Conservation (phyloP, 495 filamentous ascomycete species). For the Penicillium daleae region DNA sequence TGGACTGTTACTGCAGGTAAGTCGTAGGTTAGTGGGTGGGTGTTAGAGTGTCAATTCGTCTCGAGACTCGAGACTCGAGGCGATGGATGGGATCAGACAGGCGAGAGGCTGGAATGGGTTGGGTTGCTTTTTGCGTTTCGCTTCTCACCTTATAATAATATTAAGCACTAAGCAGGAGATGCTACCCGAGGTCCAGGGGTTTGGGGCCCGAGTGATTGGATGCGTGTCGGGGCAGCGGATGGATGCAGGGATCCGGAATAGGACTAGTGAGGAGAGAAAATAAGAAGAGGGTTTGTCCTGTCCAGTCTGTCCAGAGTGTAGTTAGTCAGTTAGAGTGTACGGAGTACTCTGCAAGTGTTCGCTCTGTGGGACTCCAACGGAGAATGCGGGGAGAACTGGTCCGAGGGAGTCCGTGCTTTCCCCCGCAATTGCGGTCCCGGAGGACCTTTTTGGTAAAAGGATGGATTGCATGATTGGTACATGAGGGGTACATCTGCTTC, state of each 20-base stretch:
- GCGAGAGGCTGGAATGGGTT: background rate
- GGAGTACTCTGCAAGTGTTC: background rate
- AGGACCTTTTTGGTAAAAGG: too few relatives aligned
- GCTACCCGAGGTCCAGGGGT: conserved; percentile 15
- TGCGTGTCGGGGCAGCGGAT: background rate
- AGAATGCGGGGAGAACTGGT: conserved; percentile 17
- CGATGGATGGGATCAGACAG: background rate
- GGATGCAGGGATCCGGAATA: background rate
- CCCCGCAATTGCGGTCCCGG: conserved; percentile 19
- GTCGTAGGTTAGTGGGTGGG: background rate
- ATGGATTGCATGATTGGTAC: too few relatives aligned
- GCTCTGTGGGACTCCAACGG: too few relatives aligned
- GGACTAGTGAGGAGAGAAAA: too few relatives aligned
- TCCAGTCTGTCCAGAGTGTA: background rate
- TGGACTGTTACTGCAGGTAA: too few relatives aligned
- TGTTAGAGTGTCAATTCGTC: too few relatives aligned
- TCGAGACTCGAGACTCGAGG: background rate
- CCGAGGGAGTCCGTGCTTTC: conserved; percentile 24
- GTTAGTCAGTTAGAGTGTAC: background rate
- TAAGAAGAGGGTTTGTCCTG: too few relatives aligned
- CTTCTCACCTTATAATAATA: background rate
- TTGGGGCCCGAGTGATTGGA: background rate
- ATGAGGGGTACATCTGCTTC: conserved; percentile 13
- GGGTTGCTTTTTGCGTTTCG: background rate
- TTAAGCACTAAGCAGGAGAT: too few relatives aligned